These are phyloP conservation scores for Malania oleifera DNA, from an alignment of 164 flowering plant species.

Conservation along the genomic window DNA sequence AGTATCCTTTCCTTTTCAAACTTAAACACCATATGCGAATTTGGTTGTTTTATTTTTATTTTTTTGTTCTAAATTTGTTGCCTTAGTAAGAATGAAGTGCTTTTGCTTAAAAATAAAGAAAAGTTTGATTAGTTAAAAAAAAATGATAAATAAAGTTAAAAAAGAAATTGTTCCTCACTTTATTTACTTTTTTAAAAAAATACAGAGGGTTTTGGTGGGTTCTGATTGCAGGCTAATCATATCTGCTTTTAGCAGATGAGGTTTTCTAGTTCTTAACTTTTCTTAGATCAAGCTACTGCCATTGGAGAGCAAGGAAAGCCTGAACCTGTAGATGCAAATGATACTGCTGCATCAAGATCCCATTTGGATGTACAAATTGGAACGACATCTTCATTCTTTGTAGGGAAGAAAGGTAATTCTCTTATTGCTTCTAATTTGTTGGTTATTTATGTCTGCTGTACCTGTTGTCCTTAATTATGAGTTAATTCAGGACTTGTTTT, in stretches of 20 bases:
- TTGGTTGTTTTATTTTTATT: neutral
- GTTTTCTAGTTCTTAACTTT: constrained; percentile 29
- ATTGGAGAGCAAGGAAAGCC: constrained; percentile 33
- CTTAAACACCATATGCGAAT: neutral
- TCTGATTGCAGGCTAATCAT: constrained; percentile 1
- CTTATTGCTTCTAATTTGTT: neutral
- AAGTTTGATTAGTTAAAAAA: neutral
- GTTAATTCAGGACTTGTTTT: neutral
- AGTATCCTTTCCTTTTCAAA: constrained; percentile 46
- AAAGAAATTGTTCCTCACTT: too few relatives aligned
- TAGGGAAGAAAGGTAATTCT: constrained; percentile 33
- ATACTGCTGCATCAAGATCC: constrained; percentile 30
- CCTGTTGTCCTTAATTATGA: neutral
- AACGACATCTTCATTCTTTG: constrained; percentile 14
- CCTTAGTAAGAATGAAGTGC: too few relatives aligned
- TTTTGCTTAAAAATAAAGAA: neutral
- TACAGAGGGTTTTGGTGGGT: neutral
- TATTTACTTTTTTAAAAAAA: too few relatives aligned
- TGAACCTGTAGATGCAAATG: constrained; percentile 27
- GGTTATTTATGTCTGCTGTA: neutral
- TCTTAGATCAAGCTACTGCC: constrained; percentile 33
- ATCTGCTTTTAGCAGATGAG: neutral
- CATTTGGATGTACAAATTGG: constrained; percentile 32
- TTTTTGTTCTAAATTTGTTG: neutral
- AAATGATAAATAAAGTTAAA: too few relatives aligned